Base-by-base conservation (phyloP, 2,329 filamentous ascomycete genomes). In the Botrytis byssoidea region DNA sequence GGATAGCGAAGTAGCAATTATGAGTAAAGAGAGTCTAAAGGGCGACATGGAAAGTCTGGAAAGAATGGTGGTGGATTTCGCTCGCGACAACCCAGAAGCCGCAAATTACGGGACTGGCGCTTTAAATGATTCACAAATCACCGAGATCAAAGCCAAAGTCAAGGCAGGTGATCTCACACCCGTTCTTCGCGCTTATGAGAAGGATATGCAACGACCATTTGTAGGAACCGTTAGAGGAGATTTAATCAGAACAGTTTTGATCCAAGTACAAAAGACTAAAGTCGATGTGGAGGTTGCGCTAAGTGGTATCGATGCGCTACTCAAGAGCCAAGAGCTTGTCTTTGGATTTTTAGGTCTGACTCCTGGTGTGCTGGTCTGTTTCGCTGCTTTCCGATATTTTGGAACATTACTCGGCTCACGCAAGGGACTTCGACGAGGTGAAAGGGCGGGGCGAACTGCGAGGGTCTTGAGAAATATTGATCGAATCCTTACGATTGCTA, bases 181-280 rank as follows among this genome's bases (percentile, higher is more conserved):
- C 0, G 93, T 99, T 0, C 86, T 99, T 32, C 92, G 88, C 78
- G 96, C 95, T 0, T 99, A 97, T 81, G 96, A 99, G 81, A 91
- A 92, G 80, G 95, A 98, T 78, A 86, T 99, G 60, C 89, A 92
- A 70, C 92, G 86, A 65, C 96, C 96, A 1, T 90, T 99, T 75
- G 86, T 91, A 72, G 95, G 95, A 12, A 93, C 95, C 0, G 83
- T 99, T 29, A 89, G 90, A 44, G 96, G 96, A 18, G 95, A 98
- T 79, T 87, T 99, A 42, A 88, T 98, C 51, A 91, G 95, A 70
- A 94, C 95, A 7, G 88, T 99, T 42, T 86, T 99, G 63, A 98
- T 99, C 72, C 96, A 99, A 81, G 91, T 99, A 55, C 96, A 99
- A 80, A 99, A 99, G 86, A 98, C 96, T 35, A 99, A 99, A 85